A percentile compares a stretch with the other conserved stretches of the same genome.
These are phyloP conservation scores for Periconia sp. DNA, from an alignment of 2,329 filamentous ascomycete genomes.

Conservation along the genomic window DNA sequence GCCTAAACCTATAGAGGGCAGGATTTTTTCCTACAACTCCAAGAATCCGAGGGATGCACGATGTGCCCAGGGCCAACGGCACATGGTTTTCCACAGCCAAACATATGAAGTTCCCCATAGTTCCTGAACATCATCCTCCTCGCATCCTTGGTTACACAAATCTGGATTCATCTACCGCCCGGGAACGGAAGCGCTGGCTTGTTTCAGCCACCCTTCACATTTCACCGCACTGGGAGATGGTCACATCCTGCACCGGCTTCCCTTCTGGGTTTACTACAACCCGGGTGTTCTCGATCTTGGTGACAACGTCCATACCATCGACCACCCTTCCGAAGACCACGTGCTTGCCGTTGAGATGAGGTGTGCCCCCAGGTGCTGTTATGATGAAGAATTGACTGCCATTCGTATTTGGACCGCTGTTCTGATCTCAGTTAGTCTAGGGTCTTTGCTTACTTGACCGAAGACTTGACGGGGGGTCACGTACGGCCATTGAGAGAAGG, in stretches of 20 bases:
- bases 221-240: constrained; percentile 87
- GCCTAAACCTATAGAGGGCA: no score
- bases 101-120: not conserved
- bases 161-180: not conserved
- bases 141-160: constrained; percentile 5
- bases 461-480: constrained; percentile 42
- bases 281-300: constrained; percentile 86
- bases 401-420: constrained; percentile 90
- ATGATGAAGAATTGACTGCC: constrained; percentile 99
- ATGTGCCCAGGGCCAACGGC: no score
- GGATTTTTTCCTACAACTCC: no score
- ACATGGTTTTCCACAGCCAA: not conserved
- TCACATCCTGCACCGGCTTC: constrained; percentile 82
- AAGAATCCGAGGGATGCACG: no score
- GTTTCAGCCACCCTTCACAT: constrained; percentile 64
- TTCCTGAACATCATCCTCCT: no score
- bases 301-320: constrained; percentile 83
- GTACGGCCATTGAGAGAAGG: constrained; percentile 89
- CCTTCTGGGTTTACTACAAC: constrained; percentile 69
- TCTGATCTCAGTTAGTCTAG: constrained; percentile 58
- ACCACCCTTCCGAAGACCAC: constrained; percentile 73
- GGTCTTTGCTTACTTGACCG: not conserved
- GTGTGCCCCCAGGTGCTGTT: constrained; percentile 70
- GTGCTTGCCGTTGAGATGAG: constrained; percentile 40
- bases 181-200: constrained; percentile 1